Base-by-base conservation (phyloP, 345 rosid genomes). In the Brassica juncea region DNA sequence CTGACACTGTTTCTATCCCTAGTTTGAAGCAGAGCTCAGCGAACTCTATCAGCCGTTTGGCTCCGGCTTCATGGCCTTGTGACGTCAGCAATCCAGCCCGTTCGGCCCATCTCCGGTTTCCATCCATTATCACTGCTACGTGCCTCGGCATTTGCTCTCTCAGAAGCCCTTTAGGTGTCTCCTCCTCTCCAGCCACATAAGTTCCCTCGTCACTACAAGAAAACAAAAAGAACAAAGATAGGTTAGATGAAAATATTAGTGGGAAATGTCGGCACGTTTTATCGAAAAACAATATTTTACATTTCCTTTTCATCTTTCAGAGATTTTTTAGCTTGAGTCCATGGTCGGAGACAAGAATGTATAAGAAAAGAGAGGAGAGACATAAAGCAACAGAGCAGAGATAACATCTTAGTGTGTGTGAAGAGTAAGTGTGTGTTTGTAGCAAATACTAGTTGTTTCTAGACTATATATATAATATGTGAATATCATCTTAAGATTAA, bases 81-180 rank as follows among this genome's bases (percentile, higher is more conserved):
- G 80, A 64, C 34, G 88, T 54, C 47, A 72, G 68, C 68, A 86
- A 15, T 19, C 94, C 96, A 12, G 82, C 83, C 68, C 79, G 85
- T 44, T 81, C 80, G 2, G 94, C 93, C 93, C 93, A 92, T 76
- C 92, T 73, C 25, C 80, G 91, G 76, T 88, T 92, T 5, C 97
- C 97, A 23, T 88, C 97, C 96, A 92, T 87, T 55, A 92, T 89
- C 52, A 89, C 86, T 58, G 97, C 94, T 73, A 92, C 96, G 73
- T 92, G 96, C 70, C 77, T 84, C 25, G 94, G 96, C 87, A 92
- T 80, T 58, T 74, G 55, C 57, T 90, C 89, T 35, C 79, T 60
- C 3, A 4, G 68, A 61, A 73, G 78, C 37, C 65, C 65, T 74
- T 0, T 74, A 52, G 65, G 90, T 60, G 67, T 44, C 81, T 58